Conservation (phyloP, 2,329 filamentous ascomycete genomes). For the Colletotrichum somersetense region DNA sequence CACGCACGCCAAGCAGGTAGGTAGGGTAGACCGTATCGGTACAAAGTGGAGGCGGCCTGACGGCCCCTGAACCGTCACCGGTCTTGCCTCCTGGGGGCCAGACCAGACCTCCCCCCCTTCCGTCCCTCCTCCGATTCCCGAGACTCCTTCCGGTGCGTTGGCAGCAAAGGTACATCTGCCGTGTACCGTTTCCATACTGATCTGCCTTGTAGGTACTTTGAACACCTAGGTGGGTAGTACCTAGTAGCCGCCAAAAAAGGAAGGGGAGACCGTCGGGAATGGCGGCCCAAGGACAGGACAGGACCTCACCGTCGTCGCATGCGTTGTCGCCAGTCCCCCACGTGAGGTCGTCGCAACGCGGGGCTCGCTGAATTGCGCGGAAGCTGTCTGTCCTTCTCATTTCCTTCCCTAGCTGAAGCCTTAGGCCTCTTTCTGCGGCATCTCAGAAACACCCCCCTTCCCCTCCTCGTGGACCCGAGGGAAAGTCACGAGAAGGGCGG, state of each 20-base stretch:
- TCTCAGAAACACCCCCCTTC: not conserved
- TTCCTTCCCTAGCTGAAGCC: not conserved
- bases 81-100: slow-evolving; percentile 14
- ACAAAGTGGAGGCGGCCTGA: slow-evolving; percentile 14
- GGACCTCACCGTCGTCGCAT: slow-evolving; percentile 27
- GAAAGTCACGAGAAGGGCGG: slow-evolving; percentile 38
- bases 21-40: not conserved
- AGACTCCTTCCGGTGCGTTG: slow-evolving; percentile 19
- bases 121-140: slow-evolving; percentile 23
- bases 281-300: slow-evolving; percentile 30
- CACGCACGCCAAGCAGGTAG: not conserved
- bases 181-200: not conserved
- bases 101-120: slow-evolving; percentile 9
- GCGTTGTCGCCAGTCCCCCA: slow-evolving; percentile 34
- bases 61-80: slow-evolving; percentile 12
- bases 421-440: not conserved
- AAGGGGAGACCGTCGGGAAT: slow-evolving; percentile 14
- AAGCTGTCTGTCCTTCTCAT: slow-evolving; percentile 16
- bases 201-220: no score
- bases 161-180: slow-evolving; percentile 11
- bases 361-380: slow-evolving; percentile 19
- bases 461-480: slow-evolving; percentile 6
- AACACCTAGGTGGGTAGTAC: not conserved
- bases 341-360: slow-evolving; percentile 37
- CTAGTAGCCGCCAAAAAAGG: not conserved